These are phyloP conservation scores for Trametes villosa DNA, from an alignment of 768 basidiomycete species.

Conservation along the genomic window DNA sequence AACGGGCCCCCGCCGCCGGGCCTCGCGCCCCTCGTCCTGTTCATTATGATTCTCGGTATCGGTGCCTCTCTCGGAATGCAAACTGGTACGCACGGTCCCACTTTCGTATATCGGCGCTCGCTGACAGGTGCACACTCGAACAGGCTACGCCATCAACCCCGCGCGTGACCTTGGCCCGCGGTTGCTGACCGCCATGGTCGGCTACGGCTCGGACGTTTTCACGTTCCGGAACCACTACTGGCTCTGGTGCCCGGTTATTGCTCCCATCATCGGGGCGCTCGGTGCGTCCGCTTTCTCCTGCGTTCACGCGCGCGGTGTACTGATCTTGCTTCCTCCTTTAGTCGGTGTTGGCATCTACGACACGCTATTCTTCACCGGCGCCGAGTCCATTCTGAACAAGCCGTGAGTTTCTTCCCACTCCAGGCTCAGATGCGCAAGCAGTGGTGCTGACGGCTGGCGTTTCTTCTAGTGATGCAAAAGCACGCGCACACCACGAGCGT, in stretches of 20 bases:
- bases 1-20: constrained; percentile 54
- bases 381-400: constrained; percentile 56
- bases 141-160: constrained; percentile 68
- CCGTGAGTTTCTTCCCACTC: constrained; percentile 44
- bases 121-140: neutral
- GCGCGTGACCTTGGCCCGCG: constrained; percentile 76
- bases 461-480: constrained; percentile 16
- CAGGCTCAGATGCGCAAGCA: no score
- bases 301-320: neutral
- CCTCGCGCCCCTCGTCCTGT: constrained; percentile 57
- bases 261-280: constrained; percentile 61
- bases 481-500: constrained; percentile 24
- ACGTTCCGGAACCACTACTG: constrained; percentile 61
- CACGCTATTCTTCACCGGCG: constrained; percentile 55
- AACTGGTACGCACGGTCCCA: constrained; percentile 38
- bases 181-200: constrained; percentile 70
- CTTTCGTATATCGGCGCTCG: neutral
- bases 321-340: constrained; percentile 1
- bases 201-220: constrained; percentile 62
- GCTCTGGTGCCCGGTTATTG: constrained; percentile 71
- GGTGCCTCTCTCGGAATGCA: constrained; percentile 63
- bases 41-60: constrained; percentile 62
- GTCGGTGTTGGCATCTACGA: constrained; percentile 63
- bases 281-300: constrained; percentile 16
- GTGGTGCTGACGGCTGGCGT: neutral